These are phyloP conservation scores for Cyberlindnera japonica DNA, from an alignment of 805 yeast species.

Conservation along the genomic window DNA sequence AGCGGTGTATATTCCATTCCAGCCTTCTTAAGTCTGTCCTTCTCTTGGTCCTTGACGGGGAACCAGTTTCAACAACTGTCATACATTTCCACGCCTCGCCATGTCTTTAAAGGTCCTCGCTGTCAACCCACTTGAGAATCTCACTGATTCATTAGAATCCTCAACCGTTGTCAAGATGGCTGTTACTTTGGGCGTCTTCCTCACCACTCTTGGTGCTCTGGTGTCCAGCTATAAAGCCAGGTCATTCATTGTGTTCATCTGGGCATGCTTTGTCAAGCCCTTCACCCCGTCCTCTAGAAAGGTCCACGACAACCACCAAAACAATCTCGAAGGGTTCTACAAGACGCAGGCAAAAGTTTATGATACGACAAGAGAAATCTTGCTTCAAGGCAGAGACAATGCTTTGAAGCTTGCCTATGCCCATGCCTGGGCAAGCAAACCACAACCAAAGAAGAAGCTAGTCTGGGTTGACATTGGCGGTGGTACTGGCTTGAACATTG, in stretches of 20 bases:
- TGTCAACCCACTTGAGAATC: conserved; percentile 1
- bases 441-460: conserved; percentile 35
- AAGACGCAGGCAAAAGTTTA: conserved; percentile 74
- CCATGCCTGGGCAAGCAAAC: conserved; percentile 39
- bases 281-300: conserved; percentile 25
- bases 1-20: too few relatives aligned
- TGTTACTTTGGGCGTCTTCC: conserved; percentile 5
- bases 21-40: neutral
- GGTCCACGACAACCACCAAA: conserved; percentile 29
- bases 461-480: conserved; percentile 85
- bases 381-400: conserved; percentile 68
- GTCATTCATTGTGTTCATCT: conserved; percentile 27
- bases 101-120: conserved; percentile 2
- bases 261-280: conserved; percentile 35
- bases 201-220: neutral
- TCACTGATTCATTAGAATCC: conserved; percentile 4
- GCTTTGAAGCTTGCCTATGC: conserved; percentile 57
- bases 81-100: neutral
- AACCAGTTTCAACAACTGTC: conserved; percentile 4
- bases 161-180: conserved; percentile 5
- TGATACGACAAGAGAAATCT: conserved; percentile 62
- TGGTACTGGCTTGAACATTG: conserved; percentile 82
- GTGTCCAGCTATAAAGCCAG: conserved; percentile 19
- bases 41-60: neutral
- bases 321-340: conserved; percentile 57